These are phyloP conservation scores for Scopulariopsis brevicaulis DNA, from an alignment of 2,329 filamentous ascomycete genomes.

Conservation along the genomic window DNA sequence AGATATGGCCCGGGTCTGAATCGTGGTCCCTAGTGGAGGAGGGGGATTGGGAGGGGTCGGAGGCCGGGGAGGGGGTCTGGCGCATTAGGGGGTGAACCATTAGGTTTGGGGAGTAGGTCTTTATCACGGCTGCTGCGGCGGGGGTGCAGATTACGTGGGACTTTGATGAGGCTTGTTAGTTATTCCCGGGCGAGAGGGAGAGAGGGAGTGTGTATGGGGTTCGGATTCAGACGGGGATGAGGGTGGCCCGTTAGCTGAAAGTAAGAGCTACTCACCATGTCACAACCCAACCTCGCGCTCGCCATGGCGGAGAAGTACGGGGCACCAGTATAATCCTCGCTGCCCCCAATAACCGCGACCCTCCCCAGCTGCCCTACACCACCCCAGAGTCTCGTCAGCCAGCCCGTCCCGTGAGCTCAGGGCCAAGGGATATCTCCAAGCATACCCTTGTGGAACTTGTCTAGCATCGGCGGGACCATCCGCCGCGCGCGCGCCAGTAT, in stretches of 20 bases:
- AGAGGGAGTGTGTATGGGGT: background rate
- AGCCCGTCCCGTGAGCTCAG: background rate
- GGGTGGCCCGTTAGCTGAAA: no score
- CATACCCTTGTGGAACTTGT: constrained; percentile 89
- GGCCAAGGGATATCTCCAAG: background rate
- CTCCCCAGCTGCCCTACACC: constrained; percentile 73
- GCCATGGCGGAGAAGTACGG: constrained; percentile 98
- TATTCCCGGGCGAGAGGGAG: background rate
- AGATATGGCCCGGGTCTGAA: constrained; percentile 49
- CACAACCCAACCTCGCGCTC: constrained; percentile 77
- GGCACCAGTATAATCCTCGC: constrained; percentile 91
- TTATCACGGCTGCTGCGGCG: constrained; percentile 77
- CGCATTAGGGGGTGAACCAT: constrained; percentile 98
- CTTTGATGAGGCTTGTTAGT: constrained; percentile 25
- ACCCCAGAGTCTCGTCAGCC: background rate
- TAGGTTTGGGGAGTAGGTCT: constrained; percentile 93
- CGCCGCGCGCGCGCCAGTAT: constrained; percentile 72
- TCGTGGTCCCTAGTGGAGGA: constrained; percentile 17
- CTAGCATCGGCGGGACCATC: constrained; percentile 89
- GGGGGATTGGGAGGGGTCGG: constrained; percentile 8
- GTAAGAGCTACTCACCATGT: constrained; percentile 53
- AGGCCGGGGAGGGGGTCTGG: constrained; percentile 43
- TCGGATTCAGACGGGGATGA: no score
- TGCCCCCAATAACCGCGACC: constrained; percentile 88
- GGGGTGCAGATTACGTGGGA: constrained; percentile 94